Percentiles rank a stretch among this genome's conserved stretches.
phyloP scores from a whole-genome alignment of 2,329 filamentous ascomycete genomes.

The Pestalotiopsis sp. region DNA sequence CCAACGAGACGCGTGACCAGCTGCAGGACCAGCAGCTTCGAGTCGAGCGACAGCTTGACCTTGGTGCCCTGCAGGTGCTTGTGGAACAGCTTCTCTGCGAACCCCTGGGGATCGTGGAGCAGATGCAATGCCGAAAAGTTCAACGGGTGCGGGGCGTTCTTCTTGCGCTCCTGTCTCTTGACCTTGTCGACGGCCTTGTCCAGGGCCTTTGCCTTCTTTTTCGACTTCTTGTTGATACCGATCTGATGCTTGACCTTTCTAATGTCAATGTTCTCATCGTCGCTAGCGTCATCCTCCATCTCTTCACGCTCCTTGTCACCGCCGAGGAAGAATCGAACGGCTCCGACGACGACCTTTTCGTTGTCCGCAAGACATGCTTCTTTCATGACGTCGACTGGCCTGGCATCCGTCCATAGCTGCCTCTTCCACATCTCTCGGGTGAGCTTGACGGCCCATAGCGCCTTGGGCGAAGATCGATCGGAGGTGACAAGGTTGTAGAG shows the following conservation, averaged over 20 bases:
- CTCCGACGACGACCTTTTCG: constrained; percentile 87
- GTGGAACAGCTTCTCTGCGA: constrained; percentile 85
- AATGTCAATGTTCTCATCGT: constrained; percentile 79
- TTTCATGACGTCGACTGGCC: constrained; percentile 92
- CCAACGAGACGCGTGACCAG: constrained; percentile 90
- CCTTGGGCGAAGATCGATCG: constrained; percentile 82
- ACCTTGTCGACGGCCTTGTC: constrained; percentile 82
- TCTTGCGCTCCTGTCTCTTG: constrained; percentile 84
- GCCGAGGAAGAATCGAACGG: constrained; percentile 91
- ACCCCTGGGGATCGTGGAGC: constrained; percentile 91
- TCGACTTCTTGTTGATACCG: constrained; percentile 95
- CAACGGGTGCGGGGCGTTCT: constrained; percentile 81
- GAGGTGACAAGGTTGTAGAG: constrained; percentile 89
- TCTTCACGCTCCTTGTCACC: constrained; percentile 96
- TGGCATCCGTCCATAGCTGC: constrained; percentile 93
- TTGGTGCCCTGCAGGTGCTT: constrained; percentile 90
- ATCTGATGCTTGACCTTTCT: constrained; percentile 81
- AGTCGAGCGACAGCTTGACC: constrained; percentile 82
- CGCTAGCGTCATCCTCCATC: constrained; percentile 84
- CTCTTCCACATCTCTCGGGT: constrained; percentile 92
- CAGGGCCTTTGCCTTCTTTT: constrained; percentile 79
- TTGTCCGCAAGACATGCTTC: constrained; percentile 87
- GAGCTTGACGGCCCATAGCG: constrained; percentile 94
- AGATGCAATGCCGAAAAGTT: constrained; percentile 97
- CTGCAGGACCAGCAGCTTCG: constrained; percentile 87